These are phyloP conservation scores for Podospora conica DNA, from an alignment of 495 filamentous ascomycete species.

Conservation along the genomic window DNA sequence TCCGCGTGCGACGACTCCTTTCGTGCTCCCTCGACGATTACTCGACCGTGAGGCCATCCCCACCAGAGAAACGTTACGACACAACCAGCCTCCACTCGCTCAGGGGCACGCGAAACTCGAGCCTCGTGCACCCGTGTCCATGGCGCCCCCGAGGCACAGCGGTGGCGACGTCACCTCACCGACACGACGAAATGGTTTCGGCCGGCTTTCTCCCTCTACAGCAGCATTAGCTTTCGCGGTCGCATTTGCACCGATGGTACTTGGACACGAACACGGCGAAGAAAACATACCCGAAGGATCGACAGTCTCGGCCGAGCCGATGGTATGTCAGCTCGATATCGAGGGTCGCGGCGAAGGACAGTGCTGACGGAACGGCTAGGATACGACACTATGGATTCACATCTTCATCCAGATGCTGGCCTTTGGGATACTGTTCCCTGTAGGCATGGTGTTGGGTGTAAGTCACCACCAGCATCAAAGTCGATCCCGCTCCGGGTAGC, in stretches of 20 bases:
- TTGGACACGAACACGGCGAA: conserved; percentile 70
- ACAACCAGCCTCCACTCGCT: background rate
- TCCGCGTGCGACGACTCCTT: background rate
- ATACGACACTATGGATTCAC: conserved; percentile 85
- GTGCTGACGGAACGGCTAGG: conserved; percentile 41
- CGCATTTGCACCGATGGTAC: conserved; percentile 33
- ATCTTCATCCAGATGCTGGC: conserved; percentile 82
- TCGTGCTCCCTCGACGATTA: background rate
- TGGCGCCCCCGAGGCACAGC: conserved; percentile 10
- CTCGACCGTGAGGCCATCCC: background rate
- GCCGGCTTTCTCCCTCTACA: conserved; percentile 8
- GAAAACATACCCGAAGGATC: conserved; percentile 70
- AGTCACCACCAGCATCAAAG: background rate
- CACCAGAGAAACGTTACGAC: background rate
- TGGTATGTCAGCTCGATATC: conserved; percentile 53
- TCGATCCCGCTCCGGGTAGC: conserved; percentile 59
- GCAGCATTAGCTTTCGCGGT: conserved; percentile 17
- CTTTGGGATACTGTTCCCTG: conserved; percentile 87
- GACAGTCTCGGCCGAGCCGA: conserved; percentile 71
- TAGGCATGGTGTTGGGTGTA: conserved; percentile 69
- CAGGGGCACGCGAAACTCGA: conserved; percentile 8
- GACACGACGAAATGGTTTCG: conserved; percentile 2
- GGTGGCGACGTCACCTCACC: conserved; percentile 6
- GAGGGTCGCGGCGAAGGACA: conserved; percentile 11
- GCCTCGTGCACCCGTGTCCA: conserved; percentile 8